phyloP scores from a whole-genome alignment of 164 flowering plant genomes.

The Aristolochia fimbriata region DNA sequence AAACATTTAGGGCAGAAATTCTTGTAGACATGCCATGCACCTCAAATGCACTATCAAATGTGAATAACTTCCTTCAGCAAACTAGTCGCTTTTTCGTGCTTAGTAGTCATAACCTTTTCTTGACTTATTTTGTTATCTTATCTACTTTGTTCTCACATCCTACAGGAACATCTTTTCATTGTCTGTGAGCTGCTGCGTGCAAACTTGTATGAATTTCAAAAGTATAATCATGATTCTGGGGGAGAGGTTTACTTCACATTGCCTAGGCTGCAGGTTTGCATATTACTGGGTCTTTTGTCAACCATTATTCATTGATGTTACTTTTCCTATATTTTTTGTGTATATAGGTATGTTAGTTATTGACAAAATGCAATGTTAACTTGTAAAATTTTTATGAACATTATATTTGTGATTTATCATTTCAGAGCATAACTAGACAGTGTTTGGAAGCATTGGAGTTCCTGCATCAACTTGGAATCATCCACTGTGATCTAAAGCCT shows the following conservation, averaged over 20 bases:
- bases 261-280: constrained; percentile 70
- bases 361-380: neutral
- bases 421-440: constrained; percentile 68
- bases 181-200: constrained; percentile 86
- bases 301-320: neutral
- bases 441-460: constrained; percentile 81
- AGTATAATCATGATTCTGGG: constrained; percentile 74
- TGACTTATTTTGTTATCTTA: no score
- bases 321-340: neutral
- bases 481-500: constrained; percentile 95
- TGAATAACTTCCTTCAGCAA: no score
- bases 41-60: no score
- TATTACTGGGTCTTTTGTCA: no score
- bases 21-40: no score
- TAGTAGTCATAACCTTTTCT: no score
- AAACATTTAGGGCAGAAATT: no score
- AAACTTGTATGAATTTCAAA: constrained; percentile 88
- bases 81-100: no score
- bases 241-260: constrained; percentile 65
- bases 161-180: constrained; percentile 90
- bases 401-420: constrained; percentile 6
- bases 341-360: no score
- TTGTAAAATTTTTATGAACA: neutral
- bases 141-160: no score
- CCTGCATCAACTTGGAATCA: constrained; percentile 71